phyloP scores from a whole-genome alignment of 495 filamentous ascomycete genomes.

The Xylaria castorea region DNA sequence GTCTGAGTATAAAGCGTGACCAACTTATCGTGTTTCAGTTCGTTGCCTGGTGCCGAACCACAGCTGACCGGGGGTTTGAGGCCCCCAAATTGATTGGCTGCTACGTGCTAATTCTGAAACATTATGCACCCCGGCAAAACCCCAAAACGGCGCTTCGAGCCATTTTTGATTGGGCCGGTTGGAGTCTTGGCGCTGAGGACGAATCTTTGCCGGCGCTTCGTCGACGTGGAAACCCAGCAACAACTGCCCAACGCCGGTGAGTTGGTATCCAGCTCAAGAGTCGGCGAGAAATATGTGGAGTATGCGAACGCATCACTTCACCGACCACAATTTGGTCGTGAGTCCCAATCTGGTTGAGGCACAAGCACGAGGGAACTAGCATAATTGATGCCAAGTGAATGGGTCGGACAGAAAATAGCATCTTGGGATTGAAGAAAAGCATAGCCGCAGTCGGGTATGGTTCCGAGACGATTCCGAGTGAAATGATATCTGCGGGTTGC shows the following conservation, averaged over 20 bases:
- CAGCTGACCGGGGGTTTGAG: neutral
- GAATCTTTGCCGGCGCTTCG: slow-evolving; percentile 19
- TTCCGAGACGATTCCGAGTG: slow-evolving; percentile 19
- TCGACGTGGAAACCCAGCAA: slow-evolving; percentile 6
- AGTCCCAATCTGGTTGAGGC: neutral
- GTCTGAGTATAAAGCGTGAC: neutral
- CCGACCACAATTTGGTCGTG: neutral
- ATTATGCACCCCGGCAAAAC: slow-evolving; percentile 14
- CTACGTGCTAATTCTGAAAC: neutral
- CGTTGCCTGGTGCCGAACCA: neutral
- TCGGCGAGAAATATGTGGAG: slow-evolving; percentile 4
- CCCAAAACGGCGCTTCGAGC: slow-evolving; percentile 27
- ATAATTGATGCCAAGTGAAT: neutral
- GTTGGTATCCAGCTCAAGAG: neutral
- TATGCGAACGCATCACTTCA: neutral
- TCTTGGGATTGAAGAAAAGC: neutral
- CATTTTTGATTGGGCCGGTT: slow-evolving; percentile 19
- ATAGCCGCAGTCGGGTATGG: slow-evolving; percentile 14
- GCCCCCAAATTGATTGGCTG: slow-evolving; percentile 11
- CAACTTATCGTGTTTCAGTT: neutral
- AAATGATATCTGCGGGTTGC: neutral
- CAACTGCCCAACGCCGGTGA: neutral
- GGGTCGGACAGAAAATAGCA: neutral
- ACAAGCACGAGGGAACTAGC: neutral
- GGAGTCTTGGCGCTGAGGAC: slow-evolving; percentile 10